Base-by-base conservation (phyloP, 1,284 basidiomycete species). In the Chondrostereum purpureum region DNA sequence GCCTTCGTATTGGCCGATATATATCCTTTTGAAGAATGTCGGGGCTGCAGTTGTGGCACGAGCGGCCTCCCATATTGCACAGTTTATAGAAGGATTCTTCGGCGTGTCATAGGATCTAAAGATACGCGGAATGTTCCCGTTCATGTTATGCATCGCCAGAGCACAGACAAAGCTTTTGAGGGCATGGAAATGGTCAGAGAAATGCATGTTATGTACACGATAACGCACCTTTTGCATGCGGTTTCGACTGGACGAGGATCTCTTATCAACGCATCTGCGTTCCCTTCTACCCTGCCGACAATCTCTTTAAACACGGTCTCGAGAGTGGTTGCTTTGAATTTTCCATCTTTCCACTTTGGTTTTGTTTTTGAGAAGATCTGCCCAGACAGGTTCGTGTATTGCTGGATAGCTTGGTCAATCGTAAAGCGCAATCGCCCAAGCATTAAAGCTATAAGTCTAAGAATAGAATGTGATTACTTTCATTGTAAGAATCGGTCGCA, bases 401-500 rank as follows among this genome's bases (percentile, higher is more conserved):
- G 50, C 2, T 52, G 18, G 16, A 61, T 60, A 43, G 60, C 62
- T 31, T 67, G 53, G 2, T 59, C 51, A 13, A 65, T 51, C 0
- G 64, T 42, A 60, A 68, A 61, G 11, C 55, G 51, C 10, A 68
- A 55, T 4, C 66, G 55, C 14, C 63, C 64, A 11, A 67, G 57
- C 63, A 67, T 65, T 14, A 68, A 54, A 2, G 64, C 64, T 20
- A 66, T 66, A n/a, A 67, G 44, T 5, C 62, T 63, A 33, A 5
- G 23, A 14, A 27, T 42, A 16, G 45, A n/a, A 23, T 19, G 34
- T 13, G 34, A 37, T 21, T 13, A 27, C 11, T 17, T 11, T 3
- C 2, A n/a, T n/a, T 17, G 27, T n/a, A 16, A 5, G 21, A 6
- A 23, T 31, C 21, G 10, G 23, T 24, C 16, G 5, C 34, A 24